Evolutionary conservation across 2,329 filamentous ascomycete genomes (phyloP).

Genomic region (Ascochyta clinopodiicola): DNA sequence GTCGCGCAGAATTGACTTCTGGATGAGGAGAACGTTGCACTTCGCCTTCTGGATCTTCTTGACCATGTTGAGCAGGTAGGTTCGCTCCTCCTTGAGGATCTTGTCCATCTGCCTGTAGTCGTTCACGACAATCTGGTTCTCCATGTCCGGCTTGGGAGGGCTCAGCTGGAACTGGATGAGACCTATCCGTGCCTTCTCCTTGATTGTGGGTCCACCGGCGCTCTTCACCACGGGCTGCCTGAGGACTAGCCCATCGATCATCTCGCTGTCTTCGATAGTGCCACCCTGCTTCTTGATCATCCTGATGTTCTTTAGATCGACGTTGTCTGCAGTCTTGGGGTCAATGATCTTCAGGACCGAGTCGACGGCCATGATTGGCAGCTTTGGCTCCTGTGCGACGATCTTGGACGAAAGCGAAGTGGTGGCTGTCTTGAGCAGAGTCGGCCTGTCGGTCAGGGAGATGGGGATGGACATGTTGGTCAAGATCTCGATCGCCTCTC

Average conservation of each 20-base stretch:
- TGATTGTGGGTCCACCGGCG: slow-evolving; percentile 85
- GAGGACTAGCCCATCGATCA: slow-evolving; percentile 92
- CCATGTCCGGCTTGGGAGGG: slow-evolving; percentile 99
- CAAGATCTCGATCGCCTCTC: slow-evolving; percentile 84
- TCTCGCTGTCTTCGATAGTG: slow-evolving; percentile 97
- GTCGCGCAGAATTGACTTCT: slow-evolving; percentile 97
- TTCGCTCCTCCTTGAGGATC: slow-evolving; percentile 98
- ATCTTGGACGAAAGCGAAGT: slow-evolving; percentile 99
- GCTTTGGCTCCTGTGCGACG: slow-evolving; percentile 93
- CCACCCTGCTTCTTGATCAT: slow-evolving; percentile 98
- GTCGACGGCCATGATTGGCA: slow-evolving; percentile 98
- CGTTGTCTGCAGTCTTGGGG: slow-evolving; percentile 92
- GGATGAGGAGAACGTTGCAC: slow-evolving; percentile 97
- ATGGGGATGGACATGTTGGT: slow-evolving; percentile 97
- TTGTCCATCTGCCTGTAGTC: slow-evolving; percentile 99
- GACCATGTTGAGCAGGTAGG: slow-evolving; percentile 97
- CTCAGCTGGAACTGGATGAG: slow-evolving; percentile 99
- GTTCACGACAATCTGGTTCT: slow-evolving; percentile 98
- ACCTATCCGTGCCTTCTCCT: slow-evolving; percentile 97
- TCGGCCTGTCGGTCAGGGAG: slow-evolving; percentile 82
- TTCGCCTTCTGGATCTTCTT: slow-evolving; percentile 99
- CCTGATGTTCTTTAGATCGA: slow-evolving; percentile 94
- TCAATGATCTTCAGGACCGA: slow-evolving; percentile 96
- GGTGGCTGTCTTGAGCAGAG: slow-evolving; percentile 93
- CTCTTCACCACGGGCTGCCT: slow-evolving; percentile 94